Evolutionary conservation across 495 filamentous ascomycete genomes (phyloP).

Genomic region (Hypoxylon crocopeplum): DNA sequence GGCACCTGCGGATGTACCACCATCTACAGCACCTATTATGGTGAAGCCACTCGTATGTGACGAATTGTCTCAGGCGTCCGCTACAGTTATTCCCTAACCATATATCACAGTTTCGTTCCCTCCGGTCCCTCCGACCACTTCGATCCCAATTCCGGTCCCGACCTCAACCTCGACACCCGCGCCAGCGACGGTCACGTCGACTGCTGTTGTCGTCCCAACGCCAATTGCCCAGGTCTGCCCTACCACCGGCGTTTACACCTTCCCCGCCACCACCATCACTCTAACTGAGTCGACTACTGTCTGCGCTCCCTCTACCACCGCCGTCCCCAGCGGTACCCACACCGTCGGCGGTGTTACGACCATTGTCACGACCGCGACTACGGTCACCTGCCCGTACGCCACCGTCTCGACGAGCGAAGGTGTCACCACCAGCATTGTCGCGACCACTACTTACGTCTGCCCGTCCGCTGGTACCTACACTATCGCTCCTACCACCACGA

Average conservation of each 20-base stretch:
- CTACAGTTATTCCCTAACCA: not conserved
- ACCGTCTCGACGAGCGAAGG: constrained; percentile 67
- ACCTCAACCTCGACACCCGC: constrained; percentile 32
- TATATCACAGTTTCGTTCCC: constrained; percentile 45
- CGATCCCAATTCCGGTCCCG: constrained; percentile 35
- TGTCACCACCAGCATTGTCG: constrained; percentile 73
- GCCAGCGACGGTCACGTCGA: constrained; percentile 35
- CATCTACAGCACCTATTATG: constrained; percentile 63
- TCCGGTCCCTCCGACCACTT: constrained; percentile 44
- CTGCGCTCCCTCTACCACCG: constrained; percentile 67
- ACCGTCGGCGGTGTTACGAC: constrained; percentile 82
- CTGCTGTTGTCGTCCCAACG: constrained; percentile 63
- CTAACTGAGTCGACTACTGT: constrained; percentile 71
- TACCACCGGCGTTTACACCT: constrained; percentile 78
- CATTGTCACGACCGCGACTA: constrained; percentile 71
- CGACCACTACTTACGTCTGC: constrained; percentile 79
- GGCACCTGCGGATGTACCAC: constrained; percentile 68
- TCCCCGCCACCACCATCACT: constrained; percentile 77
- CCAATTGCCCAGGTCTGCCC: constrained; percentile 70
- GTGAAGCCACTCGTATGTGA: constrained; percentile 64
- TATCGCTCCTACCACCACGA: constrained; percentile 73
- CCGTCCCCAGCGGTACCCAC: constrained; percentile 68
- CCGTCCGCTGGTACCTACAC: constrained; percentile 81
- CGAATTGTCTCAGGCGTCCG: not conserved
- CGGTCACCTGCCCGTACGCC: constrained; percentile 76